Evolutionary conservation across 1,284 basidiomycete species (phyloP), one percentile per base, ranked within the genome.

Genomic region (Rhodotorula sp.): DNA sequence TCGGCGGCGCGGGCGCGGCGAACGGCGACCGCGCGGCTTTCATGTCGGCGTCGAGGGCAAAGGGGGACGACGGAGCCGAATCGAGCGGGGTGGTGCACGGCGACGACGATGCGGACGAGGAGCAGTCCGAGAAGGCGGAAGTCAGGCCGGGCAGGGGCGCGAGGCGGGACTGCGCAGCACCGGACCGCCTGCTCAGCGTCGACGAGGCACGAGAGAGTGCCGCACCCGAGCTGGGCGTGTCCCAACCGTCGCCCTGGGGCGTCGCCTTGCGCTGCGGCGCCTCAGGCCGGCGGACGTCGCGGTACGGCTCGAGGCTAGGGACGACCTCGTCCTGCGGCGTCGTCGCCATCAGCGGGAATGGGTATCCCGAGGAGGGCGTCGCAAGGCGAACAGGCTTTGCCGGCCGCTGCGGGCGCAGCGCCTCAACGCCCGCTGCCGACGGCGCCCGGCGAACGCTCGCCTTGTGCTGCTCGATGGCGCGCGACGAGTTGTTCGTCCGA

Each of bases 291-390:
- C 34, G 64, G 32, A 27, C 59, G 41, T 48, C 41, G 41, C 55
- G 44, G 41, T 46, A 39, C 48, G 61, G 51, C 63, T 34, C 46
- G 34, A 37, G 34, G 34, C 32, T 29, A 6, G 63, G 54, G 13
- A n/a, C 54, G 41, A 44, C 25, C 29, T 44, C 39, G 32, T 61
- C 63, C 25, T 34, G 34, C 2, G 62, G 57, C 34, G 48, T 50
- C 36, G 7, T 25, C 4, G 61, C 53, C 62, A 72, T 61, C 41
- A 62, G 37, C 2, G 70, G 70, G 64, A 72, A 72, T 1, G 70
- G 70, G 60, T 72, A 72, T 32, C 70, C 70, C 37, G 61, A 51
- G 5, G 50, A 54, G 3, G 70, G 70, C 13, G 59, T 65, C 3
- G 66, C 66, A 21, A 72, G 63, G 25, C 57, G 53, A 32, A 55